Base-by-base conservation (phyloP, 2,329 filamentous ascomycete genomes). In the Monosporascus sp. region DNA sequence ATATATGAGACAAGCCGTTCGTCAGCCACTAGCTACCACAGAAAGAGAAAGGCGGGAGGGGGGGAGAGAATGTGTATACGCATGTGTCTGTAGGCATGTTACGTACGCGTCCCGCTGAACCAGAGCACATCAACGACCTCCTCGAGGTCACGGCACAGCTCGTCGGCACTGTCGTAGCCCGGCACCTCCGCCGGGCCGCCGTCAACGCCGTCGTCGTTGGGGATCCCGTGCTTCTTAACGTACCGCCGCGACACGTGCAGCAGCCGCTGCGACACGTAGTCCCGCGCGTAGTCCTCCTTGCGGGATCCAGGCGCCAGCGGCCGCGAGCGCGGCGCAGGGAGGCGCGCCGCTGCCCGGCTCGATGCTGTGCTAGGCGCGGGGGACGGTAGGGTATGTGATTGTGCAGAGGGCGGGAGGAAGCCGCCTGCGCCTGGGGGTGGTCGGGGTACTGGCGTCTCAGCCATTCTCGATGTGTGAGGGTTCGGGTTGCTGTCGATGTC, bases 21-120 rank as follows among this genome's bases (percentile, higher is more conserved):
- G 20, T 34, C 31, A 34, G 31, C 11, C 31, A 34, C 31, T 34
- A 34, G 31, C 31, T 14, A 34, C 9, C 9, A 24, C 31, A 14
- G 31, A 5, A 31, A 34, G 9, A 34, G 9, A 34, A 14, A 14
- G 31, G 31, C 31, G 31, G 11, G 31, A 34, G 31, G 31, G 31
- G 31, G 9, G 5, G 9, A 34, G 31, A 14, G 11, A 34, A 34
- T 14, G 11, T 31, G 3, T 11, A 31, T 31, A 31, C 9, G 27
- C 27, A 31, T 11, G 27, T 5, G 11, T 14, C 9, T 34, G 31
- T 34, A 39, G 31, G 39, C 6, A 51, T 44, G 47, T 31, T n/a
- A 77, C 89, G 67, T 76, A 91, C 90, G 90, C 22, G 92, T 96
- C 9, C 88, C 90, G 31, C 86, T 90, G 22, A 90, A 80, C 93